A percentile compares a stretch with the other conserved stretches of the same genome.
These are phyloP conservation scores for Coemansia sp. DNA, from an alignment of 371 early-diverging fungal genomes.

Conservation along the genomic window DNA sequence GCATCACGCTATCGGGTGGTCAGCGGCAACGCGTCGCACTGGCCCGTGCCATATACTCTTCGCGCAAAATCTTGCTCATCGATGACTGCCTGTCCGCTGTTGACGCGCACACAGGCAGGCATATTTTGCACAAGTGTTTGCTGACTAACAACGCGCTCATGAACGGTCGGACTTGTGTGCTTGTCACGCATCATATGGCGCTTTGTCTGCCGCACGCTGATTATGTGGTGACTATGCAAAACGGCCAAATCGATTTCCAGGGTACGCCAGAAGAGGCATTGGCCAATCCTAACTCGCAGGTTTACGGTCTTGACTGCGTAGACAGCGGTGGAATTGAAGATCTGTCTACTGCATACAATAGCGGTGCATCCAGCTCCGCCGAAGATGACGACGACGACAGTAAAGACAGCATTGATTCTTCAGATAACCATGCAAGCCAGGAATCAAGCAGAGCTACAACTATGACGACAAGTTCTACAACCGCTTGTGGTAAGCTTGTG, in stretches of 20 bases:
- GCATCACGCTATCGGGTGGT: conserved; percentile 84
- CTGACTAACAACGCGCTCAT: conserved; percentile 55
- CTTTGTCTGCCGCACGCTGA: conserved; percentile 70
- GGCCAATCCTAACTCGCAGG: neutral
- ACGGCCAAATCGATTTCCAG: conserved; percentile 59
- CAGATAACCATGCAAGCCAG: neutral
- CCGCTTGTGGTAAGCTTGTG: conserved; percentile 17
- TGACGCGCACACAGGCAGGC: conserved; percentile 85
- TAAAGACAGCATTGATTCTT: neutral
- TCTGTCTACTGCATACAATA: neutral
- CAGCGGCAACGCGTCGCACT: conserved; percentile 76
- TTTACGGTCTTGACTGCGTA: no score
- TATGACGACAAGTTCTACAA: neutral
- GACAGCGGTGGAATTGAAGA: neutral
- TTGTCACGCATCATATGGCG: conserved; percentile 82
- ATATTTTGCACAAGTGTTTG: conserved; percentile 70
- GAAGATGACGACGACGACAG: neutral
- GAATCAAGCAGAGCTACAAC: neutral
- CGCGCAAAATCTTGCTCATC: conserved; percentile 67
- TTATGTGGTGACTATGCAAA: conserved; percentile 66
- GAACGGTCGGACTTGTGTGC: conserved; percentile 69
- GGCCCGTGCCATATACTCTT: conserved; percentile 78
- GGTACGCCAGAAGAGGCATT: conserved; percentile 27
- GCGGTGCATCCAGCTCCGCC: neutral
- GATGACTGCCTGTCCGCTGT: conserved; percentile 82